Evolutionary conservation across 768 basidiomycete species (phyloP).

Genomic region (Vararia minispora): DNA sequence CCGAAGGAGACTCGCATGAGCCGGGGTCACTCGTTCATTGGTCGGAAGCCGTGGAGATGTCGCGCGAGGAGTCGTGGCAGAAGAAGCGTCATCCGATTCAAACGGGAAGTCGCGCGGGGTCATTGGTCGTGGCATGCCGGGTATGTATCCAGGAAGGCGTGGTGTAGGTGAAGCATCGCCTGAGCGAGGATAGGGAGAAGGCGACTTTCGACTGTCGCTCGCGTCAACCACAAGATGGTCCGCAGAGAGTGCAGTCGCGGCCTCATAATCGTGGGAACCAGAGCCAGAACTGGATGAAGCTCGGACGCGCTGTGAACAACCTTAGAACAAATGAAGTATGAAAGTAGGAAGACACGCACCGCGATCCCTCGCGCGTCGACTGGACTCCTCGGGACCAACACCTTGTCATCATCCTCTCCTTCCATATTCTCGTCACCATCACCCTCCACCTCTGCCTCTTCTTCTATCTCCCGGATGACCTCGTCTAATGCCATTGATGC

Average conservation of each 20-base stretch:
- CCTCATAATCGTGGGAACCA: conserved; percentile 35
- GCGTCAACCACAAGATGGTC: conserved; percentile 42
- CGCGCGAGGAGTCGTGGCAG: conserved; percentile 67
- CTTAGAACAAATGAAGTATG: not conserved
- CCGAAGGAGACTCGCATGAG: conserved; percentile 30
- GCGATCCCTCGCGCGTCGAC: conserved; percentile 14
- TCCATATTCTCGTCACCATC: conserved; percentile 39
- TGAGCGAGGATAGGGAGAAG: conserved; percentile 43
- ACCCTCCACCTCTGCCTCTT: conserved; percentile 40
- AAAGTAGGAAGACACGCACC: conserved; percentile 1
- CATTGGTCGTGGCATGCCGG: conserved; percentile 87
- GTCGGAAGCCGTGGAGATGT: conserved; percentile 45
- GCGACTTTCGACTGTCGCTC: conserved; percentile 45
- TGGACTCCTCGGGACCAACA: conserved; percentile 58
- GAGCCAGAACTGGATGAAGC: not conserved
- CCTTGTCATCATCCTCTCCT: conserved; percentile 41
- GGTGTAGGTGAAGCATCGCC: conserved; percentile 38
- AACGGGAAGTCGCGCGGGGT: conserved; percentile 62
- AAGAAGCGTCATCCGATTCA: conserved; percentile 63
- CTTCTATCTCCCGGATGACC: conserved; percentile 69
- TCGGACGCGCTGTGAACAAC: conserved; percentile 1
- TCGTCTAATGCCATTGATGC: conserved; percentile 67
- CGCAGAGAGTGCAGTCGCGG: conserved; percentile 61
- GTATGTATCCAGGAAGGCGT: conserved; percentile 72
- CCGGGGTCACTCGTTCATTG: conserved; percentile 19